These are phyloP conservation scores for Fusarium scirpi DNA, from an alignment of 2,329 filamentous ascomycete genomes.

Conservation along the genomic window DNA sequence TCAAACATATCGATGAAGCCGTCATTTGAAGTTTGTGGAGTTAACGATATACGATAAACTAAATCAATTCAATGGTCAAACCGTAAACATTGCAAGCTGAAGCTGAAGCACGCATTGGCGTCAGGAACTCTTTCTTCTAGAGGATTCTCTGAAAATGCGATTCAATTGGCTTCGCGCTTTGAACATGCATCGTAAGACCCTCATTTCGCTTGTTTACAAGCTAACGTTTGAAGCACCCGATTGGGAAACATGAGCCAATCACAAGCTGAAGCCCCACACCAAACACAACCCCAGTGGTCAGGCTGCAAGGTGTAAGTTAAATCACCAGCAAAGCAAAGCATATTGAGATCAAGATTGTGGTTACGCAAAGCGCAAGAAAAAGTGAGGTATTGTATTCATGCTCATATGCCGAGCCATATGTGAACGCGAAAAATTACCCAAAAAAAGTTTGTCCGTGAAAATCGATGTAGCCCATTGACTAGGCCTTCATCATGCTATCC, in stretches of 20 bases:
- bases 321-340: not conserved
- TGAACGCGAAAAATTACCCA: slow-evolving; percentile 44
- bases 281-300: slow-evolving; percentile 8
- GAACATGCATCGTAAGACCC: not conserved
- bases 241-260: slow-evolving; percentile 32
- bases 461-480: slow-evolving; percentile 21
- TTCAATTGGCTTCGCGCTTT: slow-evolving; percentile 3
- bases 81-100: not conserved
- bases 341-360: slow-evolving; percentile 1
- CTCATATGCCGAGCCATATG: slow-evolving; percentile 41
- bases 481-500: slow-evolving; percentile 37
- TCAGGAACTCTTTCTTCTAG: not conserved
- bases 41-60: too few species aligned
- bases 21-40: not conserved
- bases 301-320: not conserved
- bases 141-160: not conserved
- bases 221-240: slow-evolving; percentile 13
- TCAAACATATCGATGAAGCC: not conserved
- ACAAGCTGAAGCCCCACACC: not conserved
- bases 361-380: slow-evolving; percentile 35
- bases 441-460: slow-evolving; percentile 47
- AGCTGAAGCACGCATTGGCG: not conserved
- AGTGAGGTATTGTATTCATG: slow-evolving; percentile 46
- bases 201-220: slow-evolving; percentile 34
- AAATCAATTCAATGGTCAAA: not conserved